Base-by-base conservation (phyloP, 2,329 filamentous ascomycete genomes). In the Lachnellula subtilissima region DNA sequence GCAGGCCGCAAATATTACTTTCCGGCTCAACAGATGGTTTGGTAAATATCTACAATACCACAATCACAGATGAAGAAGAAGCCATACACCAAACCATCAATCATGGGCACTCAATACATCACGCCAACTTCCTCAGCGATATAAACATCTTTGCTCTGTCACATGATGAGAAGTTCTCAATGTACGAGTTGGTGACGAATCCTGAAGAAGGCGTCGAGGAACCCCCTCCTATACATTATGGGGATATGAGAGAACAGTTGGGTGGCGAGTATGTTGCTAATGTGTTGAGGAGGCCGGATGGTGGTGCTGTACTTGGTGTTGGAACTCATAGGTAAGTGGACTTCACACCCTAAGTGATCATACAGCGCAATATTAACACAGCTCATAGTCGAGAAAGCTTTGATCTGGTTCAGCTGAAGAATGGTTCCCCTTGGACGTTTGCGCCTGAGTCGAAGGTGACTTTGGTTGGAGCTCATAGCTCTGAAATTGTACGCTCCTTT, bases 1-100 rank as follows among this genome's bases (percentile, higher is more conserved):
- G 72, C 2, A 75, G 81, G 49, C 77, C 81, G 0, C 77, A 80
- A 46, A 74, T 88, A 15, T 79, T 93, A 5, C 77, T 93, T 11
- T 90, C 88, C 1, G 88, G 87, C 45, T 90, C 87, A 39, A 93
- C 88, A 14, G 89, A 94, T 71, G 88, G 88, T 6, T 80, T 93
- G 1, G 80, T 93, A 65, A 91, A 88, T 67, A 76, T 93, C 47
- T 89, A 87, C 72, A 86, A 94, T 73, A 87, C 83, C 17, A 78
- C 79, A 48, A 79, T 89, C 56, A 72, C 77, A 17, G 86, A 89
- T 63, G 89, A 93, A 71, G 89, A 93, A 67, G 89, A 93, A 48
- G 85, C 89, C 1, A 75, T 91, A 19, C 76, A 88, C 56, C 87
- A 91, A 71, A 88, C 90, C 12, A 85, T 92, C 69, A 93, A 93